Evolutionary conservation across 2,329 filamentous ascomycete genomes (phyloP).

Genomic region (Aphanocladium album): DNA sequence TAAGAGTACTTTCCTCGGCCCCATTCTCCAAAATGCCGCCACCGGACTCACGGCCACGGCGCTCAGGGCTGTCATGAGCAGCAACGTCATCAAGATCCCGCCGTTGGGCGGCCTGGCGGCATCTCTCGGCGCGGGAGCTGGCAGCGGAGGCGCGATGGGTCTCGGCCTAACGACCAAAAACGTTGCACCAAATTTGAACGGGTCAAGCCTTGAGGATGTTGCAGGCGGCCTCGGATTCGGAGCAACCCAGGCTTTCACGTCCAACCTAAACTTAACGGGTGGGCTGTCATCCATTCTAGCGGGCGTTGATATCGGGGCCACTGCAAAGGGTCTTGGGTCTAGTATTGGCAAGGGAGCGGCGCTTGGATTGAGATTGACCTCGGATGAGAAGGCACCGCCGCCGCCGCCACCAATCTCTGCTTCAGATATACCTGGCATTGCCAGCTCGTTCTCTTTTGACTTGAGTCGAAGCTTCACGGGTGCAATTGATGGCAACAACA

Average conservation of each 20-base stretch:
- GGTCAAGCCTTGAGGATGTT: conserved; percentile 18
- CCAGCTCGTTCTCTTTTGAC: conserved; percentile 6
- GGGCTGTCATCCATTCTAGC: conserved; percentile 11
- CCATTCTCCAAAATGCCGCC: conserved; percentile 24
- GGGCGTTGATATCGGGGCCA: conserved; percentile 4
- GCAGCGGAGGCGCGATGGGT: conserved; percentile 20
- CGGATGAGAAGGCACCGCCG: neutral
- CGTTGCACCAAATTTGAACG: conserved; percentile 17
- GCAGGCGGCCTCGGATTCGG: conserved; percentile 25
- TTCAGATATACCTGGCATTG: conserved; percentile 10
- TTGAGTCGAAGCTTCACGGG: conserved; percentile 6
- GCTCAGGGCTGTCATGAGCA: conserved; percentile 21
- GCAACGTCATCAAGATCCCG: conserved; percentile 15
- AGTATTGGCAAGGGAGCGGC: conserved; percentile 10
- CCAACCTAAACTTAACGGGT: conserved; percentile 20
- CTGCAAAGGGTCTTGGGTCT: conserved; percentile 1
- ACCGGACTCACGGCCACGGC: conserved; percentile 25
- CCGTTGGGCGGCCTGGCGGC: conserved; percentile 16
- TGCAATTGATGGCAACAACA: neutral
- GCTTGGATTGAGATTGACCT: conserved; percentile 2
- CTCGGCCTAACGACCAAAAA: conserved; percentile 18
- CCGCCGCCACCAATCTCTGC: neutral
- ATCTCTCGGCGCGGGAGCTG: conserved; percentile 20
- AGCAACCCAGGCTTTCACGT: conserved; percentile 21
- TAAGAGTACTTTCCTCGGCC: conserved; percentile 25